Percentiles rank a stretch among this genome's conserved stretches.
Conservation (phyloP, 2,329 filamentous ascomycete genomes). For the Aureobasidium pullulans region DNA sequence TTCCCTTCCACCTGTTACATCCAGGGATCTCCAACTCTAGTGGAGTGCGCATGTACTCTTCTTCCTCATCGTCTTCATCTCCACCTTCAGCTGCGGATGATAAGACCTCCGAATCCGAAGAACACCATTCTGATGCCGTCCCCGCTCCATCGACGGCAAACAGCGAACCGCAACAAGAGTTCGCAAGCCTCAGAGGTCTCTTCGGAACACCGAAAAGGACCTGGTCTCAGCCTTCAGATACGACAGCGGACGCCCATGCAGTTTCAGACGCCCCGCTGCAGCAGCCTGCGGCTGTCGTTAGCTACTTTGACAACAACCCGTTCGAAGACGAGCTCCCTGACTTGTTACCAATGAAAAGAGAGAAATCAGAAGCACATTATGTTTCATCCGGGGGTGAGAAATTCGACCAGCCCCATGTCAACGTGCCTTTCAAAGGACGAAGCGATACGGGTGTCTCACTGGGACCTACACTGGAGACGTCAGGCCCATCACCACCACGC, state of each 20-base stretch:
- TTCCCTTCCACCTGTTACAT: background rate
- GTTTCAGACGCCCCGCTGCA: background rate
- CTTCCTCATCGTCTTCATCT: background rate
- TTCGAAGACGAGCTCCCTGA: background rate
- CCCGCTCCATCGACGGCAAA: background rate
- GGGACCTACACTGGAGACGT: too few species aligned
- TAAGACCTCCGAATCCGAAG: background rate
- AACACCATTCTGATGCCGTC: background rate
- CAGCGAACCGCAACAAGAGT: background rate
- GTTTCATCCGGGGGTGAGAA: too few species aligned
- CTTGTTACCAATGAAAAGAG: too few species aligned
- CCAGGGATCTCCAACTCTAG: background rate
- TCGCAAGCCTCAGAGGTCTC: background rate
- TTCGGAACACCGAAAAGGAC: background rate
- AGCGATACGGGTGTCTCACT: too few species aligned
- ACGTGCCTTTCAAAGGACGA: too few species aligned
- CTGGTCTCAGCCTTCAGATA: background rate
- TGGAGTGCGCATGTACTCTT: background rate
- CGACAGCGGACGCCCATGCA: background rate
- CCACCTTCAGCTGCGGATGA: background rate
- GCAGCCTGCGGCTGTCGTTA: background rate
- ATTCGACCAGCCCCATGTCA: too few species aligned
- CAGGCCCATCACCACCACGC: too few species aligned
- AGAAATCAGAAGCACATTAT: too few species aligned
- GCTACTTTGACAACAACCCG: background rate